Evolutionary conservation across 768 basidiomycete species (phyloP).

Genomic region (Auricularia heimuer): DNA sequence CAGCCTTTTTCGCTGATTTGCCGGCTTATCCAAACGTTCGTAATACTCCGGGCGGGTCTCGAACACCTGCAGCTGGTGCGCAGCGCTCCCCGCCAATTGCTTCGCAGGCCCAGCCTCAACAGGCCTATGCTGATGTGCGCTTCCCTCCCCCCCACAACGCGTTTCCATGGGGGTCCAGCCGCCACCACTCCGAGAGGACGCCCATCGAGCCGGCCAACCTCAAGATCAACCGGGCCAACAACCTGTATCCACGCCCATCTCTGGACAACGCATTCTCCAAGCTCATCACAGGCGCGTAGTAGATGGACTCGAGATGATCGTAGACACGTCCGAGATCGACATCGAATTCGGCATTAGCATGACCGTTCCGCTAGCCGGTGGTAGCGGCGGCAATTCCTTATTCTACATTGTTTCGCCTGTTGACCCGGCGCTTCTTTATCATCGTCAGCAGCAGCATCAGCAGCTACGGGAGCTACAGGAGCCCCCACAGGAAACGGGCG

Average conservation of each 20-base stretch:
- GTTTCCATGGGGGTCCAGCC: not conserved
- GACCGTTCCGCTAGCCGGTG: not conserved
- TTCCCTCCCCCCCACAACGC: not conserved
- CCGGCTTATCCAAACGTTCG: not conserved
- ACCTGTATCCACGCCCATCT: not conserved
- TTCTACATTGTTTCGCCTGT: not conserved
- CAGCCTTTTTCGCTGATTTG: not conserved
- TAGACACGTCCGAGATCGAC: not conserved
- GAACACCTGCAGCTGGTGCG: too few relatives aligned
- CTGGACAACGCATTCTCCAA: not conserved
- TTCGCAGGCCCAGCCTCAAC: not conserved
- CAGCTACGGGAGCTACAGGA: not conserved
- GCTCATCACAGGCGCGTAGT: not conserved
- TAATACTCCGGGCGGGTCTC: not conserved
- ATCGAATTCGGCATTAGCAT: not conserved
- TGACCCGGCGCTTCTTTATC: not conserved
- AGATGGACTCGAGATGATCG: not conserved
- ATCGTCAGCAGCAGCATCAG: not conserved
- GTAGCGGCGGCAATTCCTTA: not conserved
- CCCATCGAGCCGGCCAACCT: not conserved
- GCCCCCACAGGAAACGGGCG: not conserved
- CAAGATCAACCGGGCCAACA: not conserved
- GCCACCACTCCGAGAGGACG: not conserved
- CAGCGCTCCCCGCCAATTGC: too few relatives aligned
- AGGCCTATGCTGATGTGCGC: not conserved